Base-by-base conservation (phyloP, 2,329 filamentous ascomycete genomes). In the Aspergillus fijiensis region DNA sequence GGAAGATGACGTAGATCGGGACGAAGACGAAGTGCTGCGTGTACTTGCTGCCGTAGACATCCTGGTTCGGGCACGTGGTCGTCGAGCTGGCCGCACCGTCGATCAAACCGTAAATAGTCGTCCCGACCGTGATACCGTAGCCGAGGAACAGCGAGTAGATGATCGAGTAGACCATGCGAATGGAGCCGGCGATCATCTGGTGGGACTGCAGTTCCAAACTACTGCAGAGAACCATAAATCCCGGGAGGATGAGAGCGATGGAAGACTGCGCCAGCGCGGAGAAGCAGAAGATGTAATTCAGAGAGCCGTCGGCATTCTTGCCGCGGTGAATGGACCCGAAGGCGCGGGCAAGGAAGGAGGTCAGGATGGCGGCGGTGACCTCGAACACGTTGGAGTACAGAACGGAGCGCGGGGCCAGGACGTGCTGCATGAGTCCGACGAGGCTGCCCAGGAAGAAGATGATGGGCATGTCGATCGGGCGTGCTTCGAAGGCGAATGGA, bases 381-480 rank as follows among this genome's bases (percentile, higher is more conserved):
- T 89, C 86, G 60, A 88, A 87, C 4, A 88, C 83, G 59, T 87
- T 87, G 58, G 78, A 82, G 63, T 80, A 80, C 9, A 92, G 80
- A 42, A 90, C 86, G 9, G 90, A 94, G n/a, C 81, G 84, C 0
- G 91, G 89, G 0, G 90, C 88, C 5, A 92, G 78, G 31, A 91
- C 83, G 12, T 93, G 84, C 70, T 94, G 90, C 60, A 95, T 80
- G 57, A 87, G 77, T 1, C 91, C 91, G 2, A 95, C 81, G 27
- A 92, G 78, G 67, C 84, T 87, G 2, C 91, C 91, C 0, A 95
- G 81, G 0, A 91, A 59, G 71, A 94, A 94, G 45, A 87, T 86
- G 29, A 93, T 83, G 0, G 90, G 90, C 61, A 95, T 78, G 72
- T 96, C 91, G 68, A 93, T 89, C 47, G 87, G 85, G 4, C 90